Base-by-base conservation (phyloP, 208 protist species). In the Wallacemonas rigidus region DNA sequence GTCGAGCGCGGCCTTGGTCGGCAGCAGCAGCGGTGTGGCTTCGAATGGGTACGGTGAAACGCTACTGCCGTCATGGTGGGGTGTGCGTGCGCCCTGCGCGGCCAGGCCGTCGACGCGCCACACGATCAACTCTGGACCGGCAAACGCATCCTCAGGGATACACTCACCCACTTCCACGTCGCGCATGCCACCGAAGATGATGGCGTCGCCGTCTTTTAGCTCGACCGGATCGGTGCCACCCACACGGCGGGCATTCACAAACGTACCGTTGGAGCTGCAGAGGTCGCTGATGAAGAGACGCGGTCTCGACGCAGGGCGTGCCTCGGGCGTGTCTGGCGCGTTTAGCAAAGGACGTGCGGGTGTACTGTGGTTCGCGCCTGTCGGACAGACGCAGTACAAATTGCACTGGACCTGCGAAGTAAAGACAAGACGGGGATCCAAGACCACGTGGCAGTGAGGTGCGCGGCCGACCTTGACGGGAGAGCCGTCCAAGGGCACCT, bases 211-310 rank as follows among this genome's bases (percentile, higher is more conserved):
- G 51, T 90, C 77, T 0, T 81, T 67, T 51, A 96, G 83, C 69
- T 72, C 71, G 0, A 78, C 82, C 9, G 85, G 58, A 38, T 82
- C 80, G 54, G 76, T 83, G 15, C 62, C 69, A 38, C 69, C 74
- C 35, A 93, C 76, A 56, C 91, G 91, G 36, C 74, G 44, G 43
- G 79, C 77, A 72, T 96, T 96, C 55, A 96, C 76, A 60, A 94
- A 96, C n/a, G 91, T 96, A 44, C 91, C 91, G 68, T 96, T 96
- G 74, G 81, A 92, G 81, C 91, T 96, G 65, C 89, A 89, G 60
- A 93, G 63, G 70, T 96, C 91, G 15, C 80, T 82, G 35, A 96
- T 67, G 51, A 81, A 96, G 11, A 94, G 61, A 54, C 39, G 56
- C 50, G 71, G 48, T 15, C 8, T 3, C 53, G 54, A 60, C 50